Conservation (phyloP, 2,329 filamentous ascomycete genomes). For the Calonectria hongkongensis region DNA sequence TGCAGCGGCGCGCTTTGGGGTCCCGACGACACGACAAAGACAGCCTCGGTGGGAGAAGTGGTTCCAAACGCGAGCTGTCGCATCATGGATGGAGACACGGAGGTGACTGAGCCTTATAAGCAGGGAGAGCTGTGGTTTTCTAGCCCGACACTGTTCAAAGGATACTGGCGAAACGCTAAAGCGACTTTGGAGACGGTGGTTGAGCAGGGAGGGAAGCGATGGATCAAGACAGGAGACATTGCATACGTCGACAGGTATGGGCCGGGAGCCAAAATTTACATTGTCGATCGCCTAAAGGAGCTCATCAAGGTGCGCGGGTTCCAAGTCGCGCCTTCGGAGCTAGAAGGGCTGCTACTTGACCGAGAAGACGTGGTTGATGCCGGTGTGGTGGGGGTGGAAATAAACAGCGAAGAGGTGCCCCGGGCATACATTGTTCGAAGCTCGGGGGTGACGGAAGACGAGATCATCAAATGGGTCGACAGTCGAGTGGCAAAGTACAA, state of each 20-base stretch:
- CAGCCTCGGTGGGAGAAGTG: constrained; percentile 17
- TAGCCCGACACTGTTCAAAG: constrained; percentile 25
- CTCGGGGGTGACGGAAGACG: constrained; percentile 19
- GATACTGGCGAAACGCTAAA: constrained; percentile 25
- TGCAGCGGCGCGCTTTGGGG: constrained; percentile 13
- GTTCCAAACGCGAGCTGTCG: constrained; percentile 17
- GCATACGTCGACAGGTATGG: constrained; percentile 22
- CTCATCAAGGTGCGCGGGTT: constrained; percentile 33
- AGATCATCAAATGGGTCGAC: constrained; percentile 16
- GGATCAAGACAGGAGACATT: constrained; percentile 30
- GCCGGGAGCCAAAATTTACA: constrained; percentile 22
- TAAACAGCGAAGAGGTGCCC: constrained; percentile 16
- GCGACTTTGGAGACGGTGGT: constrained; percentile 21
- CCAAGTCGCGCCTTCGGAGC: constrained; percentile 26
- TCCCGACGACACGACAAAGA: constrained; percentile 8
- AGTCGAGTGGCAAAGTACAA: constrained; percentile 29
- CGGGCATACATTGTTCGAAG: constrained; percentile 21
- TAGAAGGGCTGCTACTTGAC: constrained; percentile 25
- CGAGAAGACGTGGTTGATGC: constrained; percentile 11
- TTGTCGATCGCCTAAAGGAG: constrained; percentile 29
- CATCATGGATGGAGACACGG: constrained; percentile 18
- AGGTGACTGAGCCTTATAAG: constrained; percentile 23
- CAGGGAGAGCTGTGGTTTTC: constrained; percentile 29
- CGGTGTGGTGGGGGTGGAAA: constrained; percentile 10
- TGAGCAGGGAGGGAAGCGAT: neutral